phyloP scores from a whole-genome alignment of 2,329 filamentous ascomycete genomes.

The Colletotrichum agaves region DNA sequence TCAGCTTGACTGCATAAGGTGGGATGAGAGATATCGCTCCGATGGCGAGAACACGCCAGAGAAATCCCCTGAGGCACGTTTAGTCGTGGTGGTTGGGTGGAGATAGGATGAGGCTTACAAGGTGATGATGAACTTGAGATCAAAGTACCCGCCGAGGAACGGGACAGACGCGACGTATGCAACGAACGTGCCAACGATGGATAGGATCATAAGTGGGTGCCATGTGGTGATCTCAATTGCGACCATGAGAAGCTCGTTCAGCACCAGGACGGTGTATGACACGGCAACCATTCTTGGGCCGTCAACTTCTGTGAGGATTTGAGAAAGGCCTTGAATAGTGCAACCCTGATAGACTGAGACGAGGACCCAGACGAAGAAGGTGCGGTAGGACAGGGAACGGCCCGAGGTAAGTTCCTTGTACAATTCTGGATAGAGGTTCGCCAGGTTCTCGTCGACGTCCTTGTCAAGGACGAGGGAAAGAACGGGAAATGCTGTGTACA shows the following conservation, averaged over 20 bases:
- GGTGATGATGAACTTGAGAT: slow-evolving; percentile 81
- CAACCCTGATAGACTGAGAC: slow-evolving; percentile 95
- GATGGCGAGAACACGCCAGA: slow-evolving; percentile 88
- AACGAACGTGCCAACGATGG: slow-evolving; percentile 82
- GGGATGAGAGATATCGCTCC: slow-evolving; percentile 84
- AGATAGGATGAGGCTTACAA: slow-evolving; percentile 58
- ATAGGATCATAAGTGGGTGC: slow-evolving; percentile 92
- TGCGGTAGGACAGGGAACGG: slow-evolving; percentile 87
- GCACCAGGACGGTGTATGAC: slow-evolving; percentile 88
- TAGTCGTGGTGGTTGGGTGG: background rate
- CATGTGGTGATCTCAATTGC: slow-evolving; percentile 96
- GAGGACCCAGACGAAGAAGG: slow-evolving; percentile 96
- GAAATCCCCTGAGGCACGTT: slow-evolving; percentile 71
- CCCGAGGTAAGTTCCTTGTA: slow-evolving; percentile 97
- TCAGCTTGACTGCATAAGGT: slow-evolving; percentile 86
- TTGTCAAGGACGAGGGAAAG: slow-evolving; percentile 93
- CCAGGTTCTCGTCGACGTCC: slow-evolving; percentile 93
- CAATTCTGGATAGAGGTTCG: slow-evolving; percentile 94
- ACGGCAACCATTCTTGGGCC: slow-evolving; percentile 84
- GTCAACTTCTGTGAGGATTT: slow-evolving; percentile 85
- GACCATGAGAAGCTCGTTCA: slow-evolving; percentile 98
- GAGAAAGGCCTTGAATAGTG: slow-evolving; percentile 93
- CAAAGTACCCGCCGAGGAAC: slow-evolving; percentile 90
- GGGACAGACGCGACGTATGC: slow-evolving; percentile 87
- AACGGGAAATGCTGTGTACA: slow-evolving; percentile 94